Evolutionary conservation across 805 yeast genomes (phyloP), one percentile per base, ranked within the genome.

Genomic region (Candida namnaoensis): DNA sequence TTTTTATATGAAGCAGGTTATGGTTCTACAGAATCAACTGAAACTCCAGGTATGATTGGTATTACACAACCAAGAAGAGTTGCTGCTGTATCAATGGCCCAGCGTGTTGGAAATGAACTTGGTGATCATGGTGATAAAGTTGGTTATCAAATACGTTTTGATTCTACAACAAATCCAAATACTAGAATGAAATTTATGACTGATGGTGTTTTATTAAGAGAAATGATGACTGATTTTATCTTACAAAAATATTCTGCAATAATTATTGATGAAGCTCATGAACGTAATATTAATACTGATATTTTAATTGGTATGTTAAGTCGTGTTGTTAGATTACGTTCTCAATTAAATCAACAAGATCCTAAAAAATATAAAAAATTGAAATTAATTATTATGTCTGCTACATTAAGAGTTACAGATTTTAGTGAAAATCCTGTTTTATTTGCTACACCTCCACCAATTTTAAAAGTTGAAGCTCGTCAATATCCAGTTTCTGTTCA

Each of bases 201-300:
- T 1, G 96, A 88, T 66, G 96, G 96, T 75, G 96, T 93, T 24
- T 64, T 93, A 41, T 65, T 95, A 33, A 72, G 98, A 50, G 99
- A 93, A 61, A 81, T 93, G 86, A 82, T 91, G 83, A 69, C 76
- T 1, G 99, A 93, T 55, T 82, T 93, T 45, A 64, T 82, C 47
- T 66, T 95, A 39, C 71, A 76, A 32, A 86, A 84, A 54, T 93
- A 93, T 58, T 88, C 97, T 0, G 81, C 85, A 0, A 72, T 93
- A 37, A 74, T 95, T 26, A 86, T 93, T 44, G 99, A 93, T 66
- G 99, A 93, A 63, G 99, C 99, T 0, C 99, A 93, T 60, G 99
- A 93, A 61, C 76, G 99, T 59, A 91, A 88, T 57, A 80, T 91
- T 46, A 93, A 93, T 57, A 93, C 99, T 0, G 99, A 93, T 63